Evolutionary conservation across 768 basidiomycete genomes (phyloP), one percentile per base, ranked within the genome.

Genomic region (Kwoniella dejecticola): DNA sequence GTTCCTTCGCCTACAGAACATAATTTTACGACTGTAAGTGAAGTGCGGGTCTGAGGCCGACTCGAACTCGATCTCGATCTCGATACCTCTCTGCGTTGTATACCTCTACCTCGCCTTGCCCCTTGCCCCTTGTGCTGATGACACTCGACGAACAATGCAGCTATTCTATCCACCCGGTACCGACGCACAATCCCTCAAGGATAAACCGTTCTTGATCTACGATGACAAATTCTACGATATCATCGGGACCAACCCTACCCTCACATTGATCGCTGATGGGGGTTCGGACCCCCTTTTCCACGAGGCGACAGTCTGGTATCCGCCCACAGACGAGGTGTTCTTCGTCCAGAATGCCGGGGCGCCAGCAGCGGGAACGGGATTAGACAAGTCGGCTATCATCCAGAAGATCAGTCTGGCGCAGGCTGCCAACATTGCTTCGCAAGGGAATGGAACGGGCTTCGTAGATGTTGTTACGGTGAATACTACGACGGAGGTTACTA

Each of bases 331-430:
- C 68, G 85, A 87, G 64, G 81, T 91, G 1, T 87, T 85, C 79
- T 91, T 91, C 69, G 82, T 84, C 4, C 87, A 86, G 76, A 88
- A 86, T 62, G 85, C 84, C 57, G 88, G 88, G 4, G 88, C 87
- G 1, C 56, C 83, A 29, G 81, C 87, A 1, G 87, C 88, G 6
- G 82, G 83, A 70, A 88, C 84, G 50, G 86, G 86, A 63, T 74
- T 86, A 50, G 76, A 87, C 64, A 83, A 86, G 60, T 88, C 87
- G 69, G 89, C 85, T 61, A 78, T 84, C 41, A 81, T 88, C 1
- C 82, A 84, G 29, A 87, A 84, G 75, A 85, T 90, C 70, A 85
- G 80, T 65, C 78, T 90, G 73, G 81, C 79, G 12, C 83, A 85
- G 23, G 84, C 86, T 12, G 83, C 49, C 53, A 24, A 49, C 17